Conservation (phyloP, 768 basidiomycete species). For the Leccinum sublutescens region DNA sequence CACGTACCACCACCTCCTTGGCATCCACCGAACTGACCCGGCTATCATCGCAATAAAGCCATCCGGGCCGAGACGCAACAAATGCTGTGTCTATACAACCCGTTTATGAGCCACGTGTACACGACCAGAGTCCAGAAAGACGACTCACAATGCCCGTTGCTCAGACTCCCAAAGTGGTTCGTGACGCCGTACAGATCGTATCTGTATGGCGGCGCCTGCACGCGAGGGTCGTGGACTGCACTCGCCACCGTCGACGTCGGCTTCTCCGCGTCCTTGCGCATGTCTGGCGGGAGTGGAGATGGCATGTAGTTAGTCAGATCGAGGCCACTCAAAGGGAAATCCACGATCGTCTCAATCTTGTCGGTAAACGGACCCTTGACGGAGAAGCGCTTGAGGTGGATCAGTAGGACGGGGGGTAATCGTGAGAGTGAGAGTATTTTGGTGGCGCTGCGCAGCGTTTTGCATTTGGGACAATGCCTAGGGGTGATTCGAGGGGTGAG, state of each 20-base stretch:
- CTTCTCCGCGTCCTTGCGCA: conserved; percentile 49
- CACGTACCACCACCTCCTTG: conserved; percentile 80
- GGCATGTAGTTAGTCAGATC: conserved; percentile 86
- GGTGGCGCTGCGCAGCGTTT: conserved; percentile 78
- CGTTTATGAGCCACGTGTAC: background rate
- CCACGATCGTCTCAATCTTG: conserved; percentile 93
- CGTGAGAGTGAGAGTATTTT: conserved; percentile 90
- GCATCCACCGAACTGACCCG: conserved; percentile 71
- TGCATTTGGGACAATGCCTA: conserved; percentile 96
- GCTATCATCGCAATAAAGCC: conserved; percentile 95
- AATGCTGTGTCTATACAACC: conserved; percentile 81
- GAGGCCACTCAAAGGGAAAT: conserved; percentile 70
- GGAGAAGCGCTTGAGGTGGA: conserved; percentile 91
- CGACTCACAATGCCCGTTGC: conserved; percentile 90
- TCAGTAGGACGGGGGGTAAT: conserved; percentile 87
- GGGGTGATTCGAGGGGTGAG: background rate
- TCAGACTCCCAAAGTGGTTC: conserved; percentile 93
- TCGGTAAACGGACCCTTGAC: conserved; percentile 90
- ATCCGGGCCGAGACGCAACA: conserved; percentile 81
- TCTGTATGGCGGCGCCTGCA: conserved; percentile 82
- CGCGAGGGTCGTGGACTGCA: conserved; percentile 65
- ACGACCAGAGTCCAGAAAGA: background rate
- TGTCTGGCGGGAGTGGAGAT: conserved; percentile 65
- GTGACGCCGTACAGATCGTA: conserved; percentile 96
- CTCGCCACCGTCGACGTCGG: conserved; percentile 26